Base-by-base conservation (phyloP, 2,329 filamentous ascomycete genomes). In the Samsoniella hepiali region DNA sequence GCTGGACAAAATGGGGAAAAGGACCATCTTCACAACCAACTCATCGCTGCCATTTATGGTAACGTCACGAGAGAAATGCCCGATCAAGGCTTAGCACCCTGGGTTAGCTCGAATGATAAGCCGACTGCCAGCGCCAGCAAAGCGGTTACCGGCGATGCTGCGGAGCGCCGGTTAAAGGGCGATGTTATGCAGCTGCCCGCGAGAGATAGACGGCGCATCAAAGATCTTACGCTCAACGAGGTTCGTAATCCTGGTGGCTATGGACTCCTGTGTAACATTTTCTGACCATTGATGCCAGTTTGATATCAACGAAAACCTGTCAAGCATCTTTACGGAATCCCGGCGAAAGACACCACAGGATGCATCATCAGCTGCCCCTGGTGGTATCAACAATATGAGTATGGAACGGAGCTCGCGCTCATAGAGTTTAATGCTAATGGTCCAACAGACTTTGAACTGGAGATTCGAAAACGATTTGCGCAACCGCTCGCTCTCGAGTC, bases 321-420 rank as follows among this genome's bases (percentile, higher is more conserved):
- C 82, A 13, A 81, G 77, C 65, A 74, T 83, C 51, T 85, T 87
- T 67, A 70, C 76, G 13, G 83, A 87, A 27, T 76, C 80, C 29
- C 79, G 81, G 64, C 79, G 80, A 50, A 75, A 79, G 63, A 71
- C 77, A 11, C 78, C 79, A 58, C 73, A 88, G 36, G 85, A 91
- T 63, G 83, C 87, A 9, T 87, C 89, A 32, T 82, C 88, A 34
- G 88, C 87, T 71, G 88, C 89, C 31, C 69, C 65, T n/a, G 88
- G 87, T 34, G 89, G 89, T 27, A 82, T 94, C 53, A 93, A 91
- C 68, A 92, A 87, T 68, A 89, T 94, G 81, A 96, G 89, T 92
- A 81, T 73, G 88, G 77, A 38, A 9, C 44, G 31, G 38, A 5
- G 1, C 5, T 22, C 22, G 22, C 22, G 10, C 17, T n/a, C 31